A percentile compares a stretch with the other conserved stretches of the same genome.
Conservation (phyloP, 2,329 filamentous ascomycete species). For the Talaromyces sp. region DNA sequence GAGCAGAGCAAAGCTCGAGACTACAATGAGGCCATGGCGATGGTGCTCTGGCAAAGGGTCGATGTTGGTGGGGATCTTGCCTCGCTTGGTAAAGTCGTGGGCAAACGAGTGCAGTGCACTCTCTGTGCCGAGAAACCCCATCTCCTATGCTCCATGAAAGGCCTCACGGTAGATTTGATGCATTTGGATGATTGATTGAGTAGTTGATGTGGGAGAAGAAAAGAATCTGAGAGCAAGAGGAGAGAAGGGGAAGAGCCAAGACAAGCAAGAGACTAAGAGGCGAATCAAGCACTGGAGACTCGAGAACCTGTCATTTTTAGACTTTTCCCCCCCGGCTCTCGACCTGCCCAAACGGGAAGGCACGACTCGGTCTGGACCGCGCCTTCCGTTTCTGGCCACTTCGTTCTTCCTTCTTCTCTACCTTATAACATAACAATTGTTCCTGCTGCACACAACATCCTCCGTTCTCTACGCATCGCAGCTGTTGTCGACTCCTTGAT, state of each 20-base stretch:
- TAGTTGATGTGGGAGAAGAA: background rate
- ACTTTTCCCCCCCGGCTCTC: background rate
- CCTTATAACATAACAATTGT: too few species aligned
- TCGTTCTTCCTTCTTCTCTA: too few species aligned
- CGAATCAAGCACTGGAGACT: background rate
- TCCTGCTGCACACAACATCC: too few species aligned
- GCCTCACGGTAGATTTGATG: background rate
- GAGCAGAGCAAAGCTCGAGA: conserved; percentile 41
- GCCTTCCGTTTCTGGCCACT: background rate
- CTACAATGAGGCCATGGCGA: conserved; percentile 39
- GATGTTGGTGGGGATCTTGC: background rate
- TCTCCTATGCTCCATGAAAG: background rate
- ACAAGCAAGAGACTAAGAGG: background rate
- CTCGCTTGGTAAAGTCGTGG: background rate
- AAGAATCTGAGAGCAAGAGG: background rate
- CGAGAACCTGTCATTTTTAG: too few species aligned
- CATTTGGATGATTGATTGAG: too few species aligned
- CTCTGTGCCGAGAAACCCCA: background rate
- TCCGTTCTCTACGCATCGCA: too few species aligned
- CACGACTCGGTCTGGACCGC: background rate
- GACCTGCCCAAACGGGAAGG: background rate
- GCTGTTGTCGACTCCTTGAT: too few species aligned
- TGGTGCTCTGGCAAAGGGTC: conserved; percentile 29
- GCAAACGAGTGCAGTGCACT: background rate
- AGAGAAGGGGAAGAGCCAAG: background rate